phyloP scores from a whole-genome alignment of 768 basidiomycete species.

The Phylloporus sp. region DNA sequence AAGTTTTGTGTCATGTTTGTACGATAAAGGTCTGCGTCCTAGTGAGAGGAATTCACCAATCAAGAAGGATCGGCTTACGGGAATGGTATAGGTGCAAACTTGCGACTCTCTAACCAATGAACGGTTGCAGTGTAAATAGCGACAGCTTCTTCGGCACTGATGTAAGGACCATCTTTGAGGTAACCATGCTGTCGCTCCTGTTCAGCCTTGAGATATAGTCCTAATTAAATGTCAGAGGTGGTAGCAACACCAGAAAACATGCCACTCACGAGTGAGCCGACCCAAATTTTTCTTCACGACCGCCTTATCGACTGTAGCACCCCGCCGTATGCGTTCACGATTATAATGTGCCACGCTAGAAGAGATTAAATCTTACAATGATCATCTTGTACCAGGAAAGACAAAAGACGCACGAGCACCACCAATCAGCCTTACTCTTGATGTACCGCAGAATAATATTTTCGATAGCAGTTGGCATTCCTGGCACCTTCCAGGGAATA shows the following conservation, averaged over 20 bases:
- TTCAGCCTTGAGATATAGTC: conserved; percentile 95
- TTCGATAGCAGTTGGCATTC: conserved; percentile 99
- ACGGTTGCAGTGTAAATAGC: conserved; percentile 98
- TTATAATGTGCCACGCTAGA: conserved; percentile 92
- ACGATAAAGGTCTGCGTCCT: conserved; percentile 73
- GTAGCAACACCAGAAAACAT: background rate
- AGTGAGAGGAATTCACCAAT: conserved; percentile 3
- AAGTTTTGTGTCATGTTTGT: conserved; percentile 98
- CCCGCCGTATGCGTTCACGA: conserved; percentile 93
- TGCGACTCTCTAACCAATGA: conserved; percentile 97
- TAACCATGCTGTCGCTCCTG: conserved; percentile 99
- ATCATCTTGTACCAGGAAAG: background rate
- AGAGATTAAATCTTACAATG: conserved; percentile 1
- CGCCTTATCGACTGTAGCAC: conserved; percentile 96
- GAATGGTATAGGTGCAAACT: conserved; percentile 99
- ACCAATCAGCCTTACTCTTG: conserved; percentile 99
- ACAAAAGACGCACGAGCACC: conserved; percentile 70
- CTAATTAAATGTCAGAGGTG: conserved; percentile 31
- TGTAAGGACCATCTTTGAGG: conserved; percentile 98
- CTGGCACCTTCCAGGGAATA: conserved; percentile 99
- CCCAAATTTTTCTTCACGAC: conserved; percentile 99
- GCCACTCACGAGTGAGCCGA: conserved; percentile 79
- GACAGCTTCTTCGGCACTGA: conserved; percentile 97
- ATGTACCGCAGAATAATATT: conserved; percentile 99
- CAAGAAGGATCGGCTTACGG: conserved; percentile 49